A percentile compares a stretch with the other conserved stretches of the same genome.
phyloP scores from a whole-genome alignment of 345 rosid genomes.

The Leavenworthia alabamica region DNA sequence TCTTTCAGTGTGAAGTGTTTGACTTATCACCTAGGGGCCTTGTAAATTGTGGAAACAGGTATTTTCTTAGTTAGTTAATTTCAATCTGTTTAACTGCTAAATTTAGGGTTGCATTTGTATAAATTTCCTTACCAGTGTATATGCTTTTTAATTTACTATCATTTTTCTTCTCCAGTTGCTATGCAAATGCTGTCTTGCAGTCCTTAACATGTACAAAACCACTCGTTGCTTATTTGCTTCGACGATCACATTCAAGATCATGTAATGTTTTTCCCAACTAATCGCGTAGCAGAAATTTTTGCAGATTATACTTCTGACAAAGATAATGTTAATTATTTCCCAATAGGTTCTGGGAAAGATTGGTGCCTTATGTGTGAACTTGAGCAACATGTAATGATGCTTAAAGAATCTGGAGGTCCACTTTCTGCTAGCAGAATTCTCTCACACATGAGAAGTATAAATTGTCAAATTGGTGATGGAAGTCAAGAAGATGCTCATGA shows the following conservation, averaged over 20 bases:
- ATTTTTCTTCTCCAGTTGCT: no score
- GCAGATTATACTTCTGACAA: not conserved
- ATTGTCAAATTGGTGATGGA: conserved; percentile 72
- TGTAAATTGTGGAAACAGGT: no score
- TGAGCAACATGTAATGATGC: conserved; percentile 63
- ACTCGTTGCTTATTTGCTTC: conserved; percentile 54
- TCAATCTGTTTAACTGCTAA: no score
- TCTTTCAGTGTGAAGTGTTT: no score
- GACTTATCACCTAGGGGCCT: no score
- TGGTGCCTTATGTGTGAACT: conserved; percentile 84
- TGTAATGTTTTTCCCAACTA: conserved; percentile 34
- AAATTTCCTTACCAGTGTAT: no score
- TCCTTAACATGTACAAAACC: conserved; percentile 73
- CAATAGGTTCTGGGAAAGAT: conserved; percentile 49
- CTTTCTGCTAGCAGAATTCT: conserved; percentile 63
- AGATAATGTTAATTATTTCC: no score
- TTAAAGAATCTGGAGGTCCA: conserved; percentile 59
- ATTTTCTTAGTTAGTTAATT: not conserved
- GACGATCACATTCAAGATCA: conserved; percentile 57
- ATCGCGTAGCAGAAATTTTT: not conserved
- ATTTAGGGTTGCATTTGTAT: no score
- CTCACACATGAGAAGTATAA: conserved; percentile 46
- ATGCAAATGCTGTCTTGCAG: conserved; percentile 18
- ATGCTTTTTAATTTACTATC: no score
- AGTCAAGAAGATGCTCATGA: conserved; percentile 94